These are phyloP conservation scores for Pseudogymnoascus sp. DNA, from an alignment of 2,329 filamentous ascomycete species.

Conservation along the genomic window DNA sequence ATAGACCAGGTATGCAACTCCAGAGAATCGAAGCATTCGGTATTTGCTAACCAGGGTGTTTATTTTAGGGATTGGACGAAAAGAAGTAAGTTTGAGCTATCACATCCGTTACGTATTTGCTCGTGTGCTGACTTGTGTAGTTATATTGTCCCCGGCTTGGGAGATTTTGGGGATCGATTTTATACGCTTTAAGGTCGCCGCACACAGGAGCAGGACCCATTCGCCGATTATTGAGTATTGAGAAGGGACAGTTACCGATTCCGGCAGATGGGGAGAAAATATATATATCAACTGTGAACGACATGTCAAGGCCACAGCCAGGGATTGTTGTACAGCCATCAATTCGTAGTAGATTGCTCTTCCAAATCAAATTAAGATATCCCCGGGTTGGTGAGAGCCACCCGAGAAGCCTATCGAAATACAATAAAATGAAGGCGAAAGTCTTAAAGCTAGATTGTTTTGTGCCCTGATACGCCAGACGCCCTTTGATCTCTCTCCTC, in stretches of 20 bases:
- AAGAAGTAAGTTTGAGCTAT: constrained; percentile 65
- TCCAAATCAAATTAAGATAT: constrained; percentile 3
- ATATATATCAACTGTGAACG: not conserved
- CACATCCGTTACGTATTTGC: constrained; percentile 5
- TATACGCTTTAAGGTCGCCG: constrained; percentile 65
- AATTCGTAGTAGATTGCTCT: constrained; percentile 4
- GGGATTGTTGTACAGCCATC: not conserved
- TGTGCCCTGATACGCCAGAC: constrained; percentile 1
- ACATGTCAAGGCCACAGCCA: not conserved
- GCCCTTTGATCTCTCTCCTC: not conserved
- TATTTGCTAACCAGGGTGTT: not conserved
- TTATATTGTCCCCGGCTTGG: constrained; percentile 89
- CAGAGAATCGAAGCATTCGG: not conserved
- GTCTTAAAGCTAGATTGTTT: constrained; percentile 6
- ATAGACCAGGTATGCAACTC: constrained; percentile 58
- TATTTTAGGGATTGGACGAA: constrained; percentile 70
- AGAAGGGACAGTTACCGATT: not conserved
- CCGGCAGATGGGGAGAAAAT: not conserved
- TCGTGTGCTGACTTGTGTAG: constrained; percentile 38
- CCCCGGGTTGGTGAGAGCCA: not conserved
- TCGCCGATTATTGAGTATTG: not conserved
- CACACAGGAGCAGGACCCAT: not conserved
- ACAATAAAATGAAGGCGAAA: constrained; percentile 4
- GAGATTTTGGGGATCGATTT: constrained; percentile 92
- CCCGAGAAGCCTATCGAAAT: constrained; percentile 3